These are phyloP conservation scores for Ambrosiella cleistominuta DNA, from an alignment of 2,329 filamentous ascomycete species.

Conservation along the genomic window DNA sequence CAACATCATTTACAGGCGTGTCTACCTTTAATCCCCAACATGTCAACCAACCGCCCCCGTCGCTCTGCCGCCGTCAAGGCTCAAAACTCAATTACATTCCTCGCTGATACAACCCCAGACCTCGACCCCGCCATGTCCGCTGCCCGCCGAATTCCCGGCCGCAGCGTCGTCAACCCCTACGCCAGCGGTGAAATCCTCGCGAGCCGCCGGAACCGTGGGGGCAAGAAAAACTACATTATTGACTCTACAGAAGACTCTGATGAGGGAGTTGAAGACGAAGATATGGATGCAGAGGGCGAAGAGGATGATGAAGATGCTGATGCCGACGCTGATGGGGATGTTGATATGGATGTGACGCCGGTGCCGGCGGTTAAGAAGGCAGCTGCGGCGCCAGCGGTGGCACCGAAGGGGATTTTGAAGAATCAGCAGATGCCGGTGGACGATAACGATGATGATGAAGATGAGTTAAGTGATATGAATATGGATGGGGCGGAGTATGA, in stretches of 20 bases:
- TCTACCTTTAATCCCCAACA: background rate
- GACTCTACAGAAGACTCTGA: slow-evolving; percentile 35
- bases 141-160: slow-evolving; percentile 22
- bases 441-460: slow-evolving; percentile 35
- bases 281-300: slow-evolving; percentile 18
- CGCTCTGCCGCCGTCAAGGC: slow-evolving; percentile 27
- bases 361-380: slow-evolving; percentile 17
- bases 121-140: slow-evolving; percentile 21
- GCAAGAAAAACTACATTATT: slow-evolving; percentile 43
- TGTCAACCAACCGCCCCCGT: slow-evolving; percentile 24
- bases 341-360: slow-evolving; percentile 25
- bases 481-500: slow-evolving; percentile 26
- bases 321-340: slow-evolving; percentile 22
- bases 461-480: slow-evolving; percentile 40
- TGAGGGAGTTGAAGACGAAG: slow-evolving; percentile 25
- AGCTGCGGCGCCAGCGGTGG: background rate
- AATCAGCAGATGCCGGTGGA: slow-evolving; percentile 15
- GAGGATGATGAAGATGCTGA: slow-evolving; percentile 23
- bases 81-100: slow-evolving; percentile 26
- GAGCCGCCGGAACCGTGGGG: slow-evolving; percentile 35
- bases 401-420: slow-evolving; percentile 15
- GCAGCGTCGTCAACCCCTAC: slow-evolving; percentile 1
- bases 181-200: slow-evolving; percentile 30
- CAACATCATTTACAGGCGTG: background rate
- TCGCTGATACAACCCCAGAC: slow-evolving; percentile 22